phyloP scores from a whole-genome alignment of 139 green algal species.

The Coelastrella sp. region DNA sequence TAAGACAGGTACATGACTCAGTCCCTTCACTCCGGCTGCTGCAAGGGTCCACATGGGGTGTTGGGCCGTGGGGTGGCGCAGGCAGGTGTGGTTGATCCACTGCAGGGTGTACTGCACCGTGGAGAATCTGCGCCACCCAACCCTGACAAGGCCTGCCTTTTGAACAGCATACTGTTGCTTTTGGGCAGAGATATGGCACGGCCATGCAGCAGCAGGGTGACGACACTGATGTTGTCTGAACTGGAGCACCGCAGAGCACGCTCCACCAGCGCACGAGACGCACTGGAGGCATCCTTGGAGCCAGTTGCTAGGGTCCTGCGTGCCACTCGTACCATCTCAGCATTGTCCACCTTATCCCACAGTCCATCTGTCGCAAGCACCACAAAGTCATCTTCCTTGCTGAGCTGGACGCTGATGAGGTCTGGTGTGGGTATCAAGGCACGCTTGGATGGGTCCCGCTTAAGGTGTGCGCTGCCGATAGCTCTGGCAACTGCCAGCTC shows the following conservation, averaged over 20 bases:
- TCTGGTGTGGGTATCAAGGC: conserved; percentile 40
- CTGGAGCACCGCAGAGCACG: conserved; percentile 32
- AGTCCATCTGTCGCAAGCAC: conserved; percentile 68
- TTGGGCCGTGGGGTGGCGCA: not conserved
- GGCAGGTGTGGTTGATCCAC: not conserved
- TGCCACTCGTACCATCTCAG: not conserved
- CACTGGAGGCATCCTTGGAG: not conserved
- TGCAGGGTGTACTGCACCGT: not conserved
- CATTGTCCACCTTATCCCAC: conserved; percentile 61
- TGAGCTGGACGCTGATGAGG: conserved; percentile 34
- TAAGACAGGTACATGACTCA: not conserved
- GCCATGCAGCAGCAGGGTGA: conserved; percentile 41
- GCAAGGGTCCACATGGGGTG: not conserved
- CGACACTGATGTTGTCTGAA: conserved; percentile 46
- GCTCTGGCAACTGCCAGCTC: conserved; percentile 55
- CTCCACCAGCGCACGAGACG: conserved; percentile 15
- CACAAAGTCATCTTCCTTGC: conserved; percentile 68
- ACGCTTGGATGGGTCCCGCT: conserved; percentile 46
- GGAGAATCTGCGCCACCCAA: not conserved
- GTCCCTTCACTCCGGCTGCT: not conserved
- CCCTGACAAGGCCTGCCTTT: not conserved
- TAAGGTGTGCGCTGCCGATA: conserved; percentile 44
- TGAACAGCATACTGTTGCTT: conserved; percentile 53
- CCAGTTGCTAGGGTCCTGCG: conserved; percentile 26
- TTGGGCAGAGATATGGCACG: conserved; percentile 44